Evolutionary conservation across 768 basidiomycete genomes (phyloP).

Genomic region (Rhodotorula diobovata): DNA sequence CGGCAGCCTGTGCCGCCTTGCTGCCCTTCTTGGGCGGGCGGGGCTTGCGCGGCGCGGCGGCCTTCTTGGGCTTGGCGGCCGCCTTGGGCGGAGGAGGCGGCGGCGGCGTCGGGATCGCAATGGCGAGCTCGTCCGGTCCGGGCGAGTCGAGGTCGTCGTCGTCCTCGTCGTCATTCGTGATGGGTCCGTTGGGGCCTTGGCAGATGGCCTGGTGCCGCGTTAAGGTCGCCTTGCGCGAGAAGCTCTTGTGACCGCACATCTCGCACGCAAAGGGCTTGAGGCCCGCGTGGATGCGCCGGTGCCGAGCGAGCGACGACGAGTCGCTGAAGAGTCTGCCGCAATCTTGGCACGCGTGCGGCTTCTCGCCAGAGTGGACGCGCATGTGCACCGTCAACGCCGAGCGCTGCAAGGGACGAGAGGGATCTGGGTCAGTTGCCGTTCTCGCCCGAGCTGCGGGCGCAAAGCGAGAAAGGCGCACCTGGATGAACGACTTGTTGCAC

Average conservation of each 20-base stretch:
- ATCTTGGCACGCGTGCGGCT: constrained; percentile 81
- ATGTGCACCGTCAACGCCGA: constrained; percentile 82
- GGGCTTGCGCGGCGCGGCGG: neutral
- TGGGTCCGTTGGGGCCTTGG: neutral
- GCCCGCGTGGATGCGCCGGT: constrained; percentile 67
- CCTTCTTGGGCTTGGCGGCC: neutral
- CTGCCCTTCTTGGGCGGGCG: neutral
- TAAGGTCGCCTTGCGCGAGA: constrained; percentile 76
- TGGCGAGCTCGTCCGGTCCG: neutral
- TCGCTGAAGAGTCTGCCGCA: constrained; percentile 83
- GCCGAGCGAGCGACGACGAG: constrained; percentile 81
- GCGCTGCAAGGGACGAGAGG: constrained; percentile 54
- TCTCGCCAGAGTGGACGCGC: constrained; percentile 84
- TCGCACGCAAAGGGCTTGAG: constrained; percentile 79
- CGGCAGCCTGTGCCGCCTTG: neutral
- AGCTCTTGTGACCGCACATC: constrained; percentile 82
- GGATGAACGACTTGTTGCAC: constrained; percentile 87
- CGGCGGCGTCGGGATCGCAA: neutral
- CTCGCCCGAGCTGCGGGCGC: constrained; percentile 9
- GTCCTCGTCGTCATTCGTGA: neutral
- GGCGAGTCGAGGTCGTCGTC: neutral
- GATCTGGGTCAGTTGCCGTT: neutral
- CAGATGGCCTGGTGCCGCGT: constrained; percentile 57
- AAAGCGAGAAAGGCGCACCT: constrained; percentile 53
- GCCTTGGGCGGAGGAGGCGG: neutral